These are phyloP conservation scores for Colletotrichum sp. DNA, from an alignment of 2,329 filamentous ascomycete genomes.

Conservation along the genomic window DNA sequence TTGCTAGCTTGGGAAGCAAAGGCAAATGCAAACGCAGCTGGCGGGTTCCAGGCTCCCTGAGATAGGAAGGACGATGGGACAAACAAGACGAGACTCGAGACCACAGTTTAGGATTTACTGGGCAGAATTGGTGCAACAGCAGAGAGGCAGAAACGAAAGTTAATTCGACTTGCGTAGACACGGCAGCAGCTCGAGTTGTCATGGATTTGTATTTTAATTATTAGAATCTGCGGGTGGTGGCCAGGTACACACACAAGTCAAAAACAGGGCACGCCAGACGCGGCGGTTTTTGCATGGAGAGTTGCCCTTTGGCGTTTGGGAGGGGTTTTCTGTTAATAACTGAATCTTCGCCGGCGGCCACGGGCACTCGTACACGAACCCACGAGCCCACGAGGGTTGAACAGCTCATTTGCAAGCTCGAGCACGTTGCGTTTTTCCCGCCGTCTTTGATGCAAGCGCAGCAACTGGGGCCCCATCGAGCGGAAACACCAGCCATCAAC, in stretches of 20 bases:
- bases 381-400: not conserved
- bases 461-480: slow-evolving; percentile 8
- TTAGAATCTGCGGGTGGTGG: not conserved
- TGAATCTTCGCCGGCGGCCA: slow-evolving; percentile 19
- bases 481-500: slow-evolving; percentile 8
- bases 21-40: not conserved
- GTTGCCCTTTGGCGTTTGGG: not conserved
- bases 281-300: not conserved
- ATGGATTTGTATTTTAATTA: slow-evolving; percentile 15
- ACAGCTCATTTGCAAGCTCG: not conserved
- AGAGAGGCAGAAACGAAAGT: not conserved
- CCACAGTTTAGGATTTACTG: not conserved
- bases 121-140: not conserved
- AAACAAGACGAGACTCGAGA: not conserved
- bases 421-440: slow-evolving; percentile 15
- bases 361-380: not conserved
- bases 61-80: not conserved
- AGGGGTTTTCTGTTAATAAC: slow-evolving; percentile 21
- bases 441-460: slow-evolving; percentile 17
- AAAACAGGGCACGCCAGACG: slow-evolving; percentile 1
- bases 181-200: not conserved
- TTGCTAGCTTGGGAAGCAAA: not conserved
- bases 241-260: not conserved
- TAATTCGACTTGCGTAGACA: not conserved
- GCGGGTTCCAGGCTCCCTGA: not conserved